Conservation (phyloP, 1,284 basidiomycete species). For the Puccinia polysora region DNA sequence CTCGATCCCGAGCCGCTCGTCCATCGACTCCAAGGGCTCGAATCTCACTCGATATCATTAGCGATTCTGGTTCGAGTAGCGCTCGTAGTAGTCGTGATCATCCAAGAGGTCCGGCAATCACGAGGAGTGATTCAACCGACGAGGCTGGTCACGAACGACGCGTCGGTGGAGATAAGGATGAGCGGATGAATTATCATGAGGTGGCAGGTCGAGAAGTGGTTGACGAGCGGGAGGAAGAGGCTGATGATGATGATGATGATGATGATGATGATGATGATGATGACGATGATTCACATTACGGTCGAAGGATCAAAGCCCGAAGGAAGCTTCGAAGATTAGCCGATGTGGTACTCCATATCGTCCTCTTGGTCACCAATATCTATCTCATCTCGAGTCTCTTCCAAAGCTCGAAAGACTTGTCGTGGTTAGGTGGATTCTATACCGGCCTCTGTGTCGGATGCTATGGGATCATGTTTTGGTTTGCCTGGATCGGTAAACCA, state of each 20-base stretch:
- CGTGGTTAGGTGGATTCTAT: constrained; percentile 7
- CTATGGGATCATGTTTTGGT: constrained; percentile 9
- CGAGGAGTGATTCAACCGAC: too few relatives aligned
- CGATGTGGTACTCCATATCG: constrained; percentile 12
- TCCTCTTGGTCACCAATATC: constrained; percentile 12
- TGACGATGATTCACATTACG: constrained; percentile 12
- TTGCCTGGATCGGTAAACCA: constrained; percentile 26
- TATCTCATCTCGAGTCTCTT: constrained; percentile 21
- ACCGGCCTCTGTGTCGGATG: background rate
- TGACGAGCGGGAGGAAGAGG: background rate
- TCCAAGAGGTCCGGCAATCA: background rate
- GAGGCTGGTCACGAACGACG: too few relatives aligned
- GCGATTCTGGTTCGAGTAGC: background rate
- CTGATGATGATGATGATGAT: background rate
- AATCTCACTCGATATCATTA: constrained; percentile 7
- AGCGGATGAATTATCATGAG: background rate
- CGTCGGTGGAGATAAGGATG: too few relatives aligned
- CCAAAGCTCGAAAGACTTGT: background rate
- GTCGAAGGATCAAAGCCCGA: background rate
- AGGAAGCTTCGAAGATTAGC: constrained; percentile 18
- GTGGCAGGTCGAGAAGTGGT: background rate
- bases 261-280: constrained; percentile 23
- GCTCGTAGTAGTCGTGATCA: background rate
- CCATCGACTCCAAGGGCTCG: background rate
- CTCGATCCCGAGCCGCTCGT: background rate